Conservation (phyloP, 768 basidiomycete species). For the Strobilomyces confusus region DNA sequence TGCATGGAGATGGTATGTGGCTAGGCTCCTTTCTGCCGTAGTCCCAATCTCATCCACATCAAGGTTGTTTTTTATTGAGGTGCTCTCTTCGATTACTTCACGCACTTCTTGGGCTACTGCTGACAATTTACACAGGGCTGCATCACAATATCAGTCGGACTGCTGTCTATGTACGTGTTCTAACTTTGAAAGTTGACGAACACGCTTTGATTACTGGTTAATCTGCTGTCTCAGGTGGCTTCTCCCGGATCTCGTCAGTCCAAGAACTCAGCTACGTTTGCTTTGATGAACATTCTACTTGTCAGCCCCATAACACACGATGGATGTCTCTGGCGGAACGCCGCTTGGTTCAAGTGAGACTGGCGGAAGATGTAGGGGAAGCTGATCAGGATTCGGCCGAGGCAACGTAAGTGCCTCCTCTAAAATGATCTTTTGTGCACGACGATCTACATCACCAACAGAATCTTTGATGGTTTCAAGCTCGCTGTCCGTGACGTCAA, state of each 20-base stretch:
- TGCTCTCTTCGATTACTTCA: background rate
- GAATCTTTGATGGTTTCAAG: slow-evolving; percentile 46
- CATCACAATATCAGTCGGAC: background rate
- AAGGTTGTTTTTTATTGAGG: background rate
- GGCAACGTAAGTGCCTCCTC: slow-evolving; percentile 14
- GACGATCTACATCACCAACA: slow-evolving; percentile 15
- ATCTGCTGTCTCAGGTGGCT: slow-evolving; percentile 49
- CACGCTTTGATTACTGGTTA: too few relatives aligned
- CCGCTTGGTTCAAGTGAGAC: slow-evolving; percentile 57
- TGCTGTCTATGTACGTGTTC: background rate
- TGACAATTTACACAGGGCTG: background rate
- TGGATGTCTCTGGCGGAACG: slow-evolving; percentile 52
- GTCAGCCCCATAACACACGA: slow-evolving; percentile 55
- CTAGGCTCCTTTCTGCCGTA: background rate
- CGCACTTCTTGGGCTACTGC: too few relatives aligned
- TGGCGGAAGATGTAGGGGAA: slow-evolving; percentile 66
- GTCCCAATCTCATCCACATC: background rate
- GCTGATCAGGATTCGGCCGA: slow-evolving; percentile 47
- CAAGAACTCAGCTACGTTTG: background rate
- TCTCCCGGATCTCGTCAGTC: slow-evolving; percentile 55
- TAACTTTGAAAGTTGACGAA: background rate
- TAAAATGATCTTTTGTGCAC: too few relatives aligned
- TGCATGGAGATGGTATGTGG: slow-evolving; percentile 66
- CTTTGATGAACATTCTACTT: background rate
- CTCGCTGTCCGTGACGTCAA: slow-evolving; percentile 55